Percentiles rank a stretch among this genome's conserved stretches.
Conservation (phyloP, 257 asterid genomes). For the Fraxinus pennsylvanica region DNA sequence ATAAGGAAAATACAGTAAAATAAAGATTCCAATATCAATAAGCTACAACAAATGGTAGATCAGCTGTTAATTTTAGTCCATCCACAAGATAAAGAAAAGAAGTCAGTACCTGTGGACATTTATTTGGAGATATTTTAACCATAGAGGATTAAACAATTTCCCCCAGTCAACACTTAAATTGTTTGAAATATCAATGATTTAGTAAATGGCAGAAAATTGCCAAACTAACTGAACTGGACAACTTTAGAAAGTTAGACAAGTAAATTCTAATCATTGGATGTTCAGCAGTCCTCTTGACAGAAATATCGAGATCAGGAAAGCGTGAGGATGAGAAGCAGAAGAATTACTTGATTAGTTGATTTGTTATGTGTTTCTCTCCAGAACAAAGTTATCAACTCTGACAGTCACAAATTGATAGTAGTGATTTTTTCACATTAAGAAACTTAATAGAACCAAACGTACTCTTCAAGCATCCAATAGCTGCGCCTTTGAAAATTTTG, state of each 20-base stretch:
- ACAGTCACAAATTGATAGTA: not conserved
- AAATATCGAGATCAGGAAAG: not conserved
- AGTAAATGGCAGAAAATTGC: conserved; percentile 13
- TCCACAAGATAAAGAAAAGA: not conserved
- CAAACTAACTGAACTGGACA: not conserved
- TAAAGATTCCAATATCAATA: not conserved
- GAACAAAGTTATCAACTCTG: not conserved
- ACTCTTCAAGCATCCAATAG: conserved; percentile 99
- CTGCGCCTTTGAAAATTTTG: conserved; percentile 92
- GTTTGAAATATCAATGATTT: not conserved
- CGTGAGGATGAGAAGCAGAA: conserved; percentile 6
- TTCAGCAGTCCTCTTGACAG: not conserved
- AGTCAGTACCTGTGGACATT: not conserved
- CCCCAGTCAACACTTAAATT: not conserved
- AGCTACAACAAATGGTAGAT: not conserved
- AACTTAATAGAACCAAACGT: conserved; percentile 31
- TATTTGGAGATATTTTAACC: not conserved
- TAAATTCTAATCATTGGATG: conserved; percentile 15
- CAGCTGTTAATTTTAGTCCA: not conserved
- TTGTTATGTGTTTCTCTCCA: not conserved
- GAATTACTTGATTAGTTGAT: not conserved
- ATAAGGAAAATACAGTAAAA: not conserved
- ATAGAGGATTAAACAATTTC: not conserved
- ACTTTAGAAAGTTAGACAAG: conserved; percentile 5
- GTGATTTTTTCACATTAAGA: not conserved